These are phyloP conservation scores for Calocybe cyanea DNA, from an alignment of 768 basidiomycete genomes.

Conservation along the genomic window DNA sequence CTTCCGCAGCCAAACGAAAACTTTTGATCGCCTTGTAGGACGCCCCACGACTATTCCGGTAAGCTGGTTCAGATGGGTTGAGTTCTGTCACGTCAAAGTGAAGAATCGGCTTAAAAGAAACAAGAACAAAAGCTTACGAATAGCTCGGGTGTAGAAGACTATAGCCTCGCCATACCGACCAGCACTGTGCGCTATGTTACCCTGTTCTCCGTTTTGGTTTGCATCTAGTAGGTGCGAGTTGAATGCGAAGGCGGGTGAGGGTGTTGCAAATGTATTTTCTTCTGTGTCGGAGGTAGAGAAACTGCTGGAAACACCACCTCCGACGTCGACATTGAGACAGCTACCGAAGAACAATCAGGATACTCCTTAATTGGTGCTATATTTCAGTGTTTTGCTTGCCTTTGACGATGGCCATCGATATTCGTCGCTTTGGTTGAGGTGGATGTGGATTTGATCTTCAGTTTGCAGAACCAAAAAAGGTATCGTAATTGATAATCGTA, in stretches of 20 bases:
- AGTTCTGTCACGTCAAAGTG: constrained; percentile 38
- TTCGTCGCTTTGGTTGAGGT: too few relatives aligned
- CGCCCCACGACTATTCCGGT: constrained; percentile 82
- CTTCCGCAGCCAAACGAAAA: constrained; percentile 70
- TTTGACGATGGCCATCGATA: too few relatives aligned
- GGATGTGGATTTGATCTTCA: too few relatives aligned
- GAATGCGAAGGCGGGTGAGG: constrained; percentile 20
- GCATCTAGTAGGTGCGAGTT: constrained; percentile 44
- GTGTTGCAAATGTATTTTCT: too few relatives aligned
- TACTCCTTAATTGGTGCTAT: too few relatives aligned
- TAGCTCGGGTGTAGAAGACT: constrained; percentile 71
- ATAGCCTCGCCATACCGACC: constrained; percentile 63
- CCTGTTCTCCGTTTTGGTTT: constrained; percentile 67
- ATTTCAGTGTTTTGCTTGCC: too few relatives aligned
- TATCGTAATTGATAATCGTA: too few relatives aligned
- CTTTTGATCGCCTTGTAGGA: constrained; percentile 79
- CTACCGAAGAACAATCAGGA: too few relatives aligned
- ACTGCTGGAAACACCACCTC: too few relatives aligned
- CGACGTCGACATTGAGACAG: too few relatives aligned
- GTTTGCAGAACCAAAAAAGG: too few relatives aligned
- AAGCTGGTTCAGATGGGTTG: constrained; percentile 65
- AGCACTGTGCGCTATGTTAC: constrained; percentile 72
- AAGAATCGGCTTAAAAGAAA: constrained; percentile 1
- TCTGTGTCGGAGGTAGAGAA: too few relatives aligned
- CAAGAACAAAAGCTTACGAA: constrained; percentile 45